Conservation (phyloP, 2,329 filamentous ascomycete genomes). For the Penicillium glabrum region DNA sequence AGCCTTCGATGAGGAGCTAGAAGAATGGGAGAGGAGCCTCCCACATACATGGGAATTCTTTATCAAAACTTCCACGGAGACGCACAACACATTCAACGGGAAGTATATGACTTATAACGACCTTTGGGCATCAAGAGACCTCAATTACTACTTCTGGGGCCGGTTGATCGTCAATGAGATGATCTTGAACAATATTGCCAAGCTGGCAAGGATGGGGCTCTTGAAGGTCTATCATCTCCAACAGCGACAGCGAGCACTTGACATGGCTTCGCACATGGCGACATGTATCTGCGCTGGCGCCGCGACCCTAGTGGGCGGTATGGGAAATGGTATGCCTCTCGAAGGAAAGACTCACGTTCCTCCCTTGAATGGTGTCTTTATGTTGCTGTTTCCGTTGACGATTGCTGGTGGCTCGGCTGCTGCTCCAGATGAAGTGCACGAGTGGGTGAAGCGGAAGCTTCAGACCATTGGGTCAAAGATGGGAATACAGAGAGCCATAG, state of each 20-base stretch:
- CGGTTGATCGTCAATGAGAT: constrained; percentile 25
- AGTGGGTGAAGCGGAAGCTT: constrained; percentile 22
- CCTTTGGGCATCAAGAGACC: constrained; percentile 18
- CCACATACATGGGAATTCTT: constrained; percentile 15
- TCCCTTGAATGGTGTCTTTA: constrained; percentile 24
- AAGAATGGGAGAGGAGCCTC: constrained; percentile 18
- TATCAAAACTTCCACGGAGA: constrained; percentile 10
- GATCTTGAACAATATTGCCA: constrained; percentile 9
- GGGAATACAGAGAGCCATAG: constrained; percentile 23
- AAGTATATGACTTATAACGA: constrained; percentile 23
- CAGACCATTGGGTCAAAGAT: constrained; percentile 19
- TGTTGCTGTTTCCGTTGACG: constrained; percentile 22
- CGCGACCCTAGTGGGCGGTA: constrained; percentile 18
- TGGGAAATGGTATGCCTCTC: background rate
- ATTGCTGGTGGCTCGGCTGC: constrained; percentile 21
- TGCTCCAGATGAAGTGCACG: constrained; percentile 18
- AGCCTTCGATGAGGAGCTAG: constrained; percentile 17
- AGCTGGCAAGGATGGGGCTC: constrained; percentile 1
- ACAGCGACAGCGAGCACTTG: constrained; percentile 16
- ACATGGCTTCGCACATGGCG: constrained; percentile 17
- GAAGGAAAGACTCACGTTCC: constrained; percentile 1
- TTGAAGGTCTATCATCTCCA: background rate
- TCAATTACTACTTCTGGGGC: constrained; percentile 24
- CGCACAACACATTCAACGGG: constrained; percentile 17
- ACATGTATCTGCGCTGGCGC: constrained; percentile 21